phyloP scores from a whole-genome alignment of 2,329 filamentous ascomycete genomes.

The Calycina herbarum region DNA sequence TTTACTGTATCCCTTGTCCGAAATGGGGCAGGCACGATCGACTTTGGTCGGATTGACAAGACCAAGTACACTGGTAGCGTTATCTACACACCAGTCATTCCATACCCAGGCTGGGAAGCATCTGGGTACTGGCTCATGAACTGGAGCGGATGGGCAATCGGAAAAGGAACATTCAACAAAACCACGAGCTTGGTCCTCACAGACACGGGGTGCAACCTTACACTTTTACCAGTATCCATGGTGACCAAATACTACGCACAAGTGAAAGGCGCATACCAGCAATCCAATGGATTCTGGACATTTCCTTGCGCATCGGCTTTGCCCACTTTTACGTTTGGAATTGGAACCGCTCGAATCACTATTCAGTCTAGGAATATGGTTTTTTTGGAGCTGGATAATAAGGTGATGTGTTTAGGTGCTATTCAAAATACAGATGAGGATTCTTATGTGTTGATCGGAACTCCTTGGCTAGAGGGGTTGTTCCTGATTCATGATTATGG shows the following conservation, averaged over 20 bases:
- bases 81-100: conserved; percentile 45
- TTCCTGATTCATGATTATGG: conserved; percentile 31
- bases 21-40: conserved; percentile 47
- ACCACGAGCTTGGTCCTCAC: conserved; percentile 33
- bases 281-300: conserved; percentile 33
- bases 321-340: conserved; percentile 37
- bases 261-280: conserved; percentile 34
- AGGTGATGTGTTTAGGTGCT: conserved; percentile 26
- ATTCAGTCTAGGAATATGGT: conserved; percentile 39
- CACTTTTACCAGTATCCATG: conserved; percentile 36
- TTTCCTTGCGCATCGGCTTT: conserved; percentile 37
- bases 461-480: conserved; percentile 24
- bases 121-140: conserved; percentile 55
- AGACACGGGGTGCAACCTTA: conserved; percentile 42
- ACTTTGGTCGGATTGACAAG: conserved; percentile 54
- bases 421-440: conserved; percentile 25
- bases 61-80: conserved; percentile 53
- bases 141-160: conserved; percentile 47
- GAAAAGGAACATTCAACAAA: conserved; percentile 49
- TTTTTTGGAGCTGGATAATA: conserved; percentile 27
- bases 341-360: conserved; percentile 33
- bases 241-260: conserved; percentile 38
- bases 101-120: conserved; percentile 42
- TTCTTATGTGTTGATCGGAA: conserved; percentile 19
- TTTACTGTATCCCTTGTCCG: conserved; percentile 55